A percentile compares a stretch with the other conserved stretches of the same genome.
phyloP scores from a whole-genome alignment of 176 grass and related monocot genomes.

The Chloris gayana region DNA sequence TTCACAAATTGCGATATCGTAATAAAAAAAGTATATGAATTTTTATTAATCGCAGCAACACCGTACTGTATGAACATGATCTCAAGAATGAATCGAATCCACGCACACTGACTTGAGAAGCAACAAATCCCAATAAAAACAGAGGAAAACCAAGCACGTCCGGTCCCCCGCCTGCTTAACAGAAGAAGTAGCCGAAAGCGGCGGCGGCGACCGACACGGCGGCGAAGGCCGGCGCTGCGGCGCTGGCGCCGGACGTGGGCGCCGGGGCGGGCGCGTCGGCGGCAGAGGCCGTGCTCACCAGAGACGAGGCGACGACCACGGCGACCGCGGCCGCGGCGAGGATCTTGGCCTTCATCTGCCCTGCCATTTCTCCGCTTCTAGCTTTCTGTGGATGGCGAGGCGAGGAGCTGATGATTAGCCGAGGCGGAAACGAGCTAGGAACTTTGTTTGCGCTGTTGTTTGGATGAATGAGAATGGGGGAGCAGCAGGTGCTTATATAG shows the following conservation, averaged over 20 bases:
- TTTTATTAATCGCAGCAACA: neutral
- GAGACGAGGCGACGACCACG: constrained; percentile 34
- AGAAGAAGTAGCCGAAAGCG: constrained; percentile 47
- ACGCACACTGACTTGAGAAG: neutral
- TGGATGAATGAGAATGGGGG: neutral
- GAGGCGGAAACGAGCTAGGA: neutral
- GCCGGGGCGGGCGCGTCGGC: constrained; percentile 35
- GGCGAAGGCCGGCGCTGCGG: constrained; percentile 22
- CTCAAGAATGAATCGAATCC: constrained; percentile 6
- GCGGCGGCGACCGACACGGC: constrained; percentile 14
- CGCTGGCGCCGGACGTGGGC: constrained; percentile 8
- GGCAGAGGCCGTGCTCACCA: constrained; percentile 33
- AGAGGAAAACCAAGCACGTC: neutral
- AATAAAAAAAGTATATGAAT: neutral
- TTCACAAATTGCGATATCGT: neutral
- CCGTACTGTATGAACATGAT: neutral
- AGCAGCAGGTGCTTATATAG: neutral
- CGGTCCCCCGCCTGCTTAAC: neutral
- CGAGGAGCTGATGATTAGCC: neutral
- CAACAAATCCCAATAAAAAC: neutral
- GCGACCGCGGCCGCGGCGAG: constrained; percentile 29
- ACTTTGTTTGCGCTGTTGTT: neutral
- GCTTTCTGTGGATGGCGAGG: neutral
- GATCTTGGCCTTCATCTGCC: constrained; percentile 46
- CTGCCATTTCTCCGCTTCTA: constrained; percentile 33